Conservation (phyloP, 2,329 filamentous ascomycete genomes). For the Dendrostoma leiphaemia region DNA sequence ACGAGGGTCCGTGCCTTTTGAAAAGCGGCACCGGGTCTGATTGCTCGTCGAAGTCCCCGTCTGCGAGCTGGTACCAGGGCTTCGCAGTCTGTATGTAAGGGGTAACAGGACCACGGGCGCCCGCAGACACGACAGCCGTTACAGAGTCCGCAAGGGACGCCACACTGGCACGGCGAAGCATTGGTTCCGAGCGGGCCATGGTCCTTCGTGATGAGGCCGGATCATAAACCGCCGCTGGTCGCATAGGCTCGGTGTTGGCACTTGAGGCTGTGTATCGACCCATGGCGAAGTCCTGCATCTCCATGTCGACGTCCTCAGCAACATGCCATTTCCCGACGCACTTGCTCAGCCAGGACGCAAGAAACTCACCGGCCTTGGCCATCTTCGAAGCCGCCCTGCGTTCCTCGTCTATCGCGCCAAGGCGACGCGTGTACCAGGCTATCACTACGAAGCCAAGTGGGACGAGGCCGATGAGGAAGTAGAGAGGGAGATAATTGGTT, state of each 20-base stretch:
- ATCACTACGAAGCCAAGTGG: slow-evolving; percentile 5
- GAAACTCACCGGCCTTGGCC: neutral
- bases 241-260: neutral
- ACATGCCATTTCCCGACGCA: no score
- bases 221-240: neutral
- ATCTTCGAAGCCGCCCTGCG: neutral
- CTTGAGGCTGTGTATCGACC: neutral
- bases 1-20: neutral
- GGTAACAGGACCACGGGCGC: neutral
- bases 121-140: neutral
- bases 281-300: neutral
- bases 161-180: no score
- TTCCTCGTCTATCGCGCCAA: neutral
- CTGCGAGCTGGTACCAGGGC: neutral
- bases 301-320: neutral
- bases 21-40: neutral
- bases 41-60: neutral
- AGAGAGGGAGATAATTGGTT: slow-evolving; percentile 9
- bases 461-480: slow-evolving; percentile 9
- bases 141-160: neutral
- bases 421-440: neutral
- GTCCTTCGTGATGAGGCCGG: neutral
- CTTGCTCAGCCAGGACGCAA: neutral
- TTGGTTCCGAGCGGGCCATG: neutral
- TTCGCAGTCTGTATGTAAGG: neutral